A percentile compares a stretch with the other conserved stretches of the same genome.
These are phyloP conservation scores for Talaromyces sp. DNA, from an alignment of 2,329 filamentous ascomycete species.

Conservation along the genomic window DNA sequence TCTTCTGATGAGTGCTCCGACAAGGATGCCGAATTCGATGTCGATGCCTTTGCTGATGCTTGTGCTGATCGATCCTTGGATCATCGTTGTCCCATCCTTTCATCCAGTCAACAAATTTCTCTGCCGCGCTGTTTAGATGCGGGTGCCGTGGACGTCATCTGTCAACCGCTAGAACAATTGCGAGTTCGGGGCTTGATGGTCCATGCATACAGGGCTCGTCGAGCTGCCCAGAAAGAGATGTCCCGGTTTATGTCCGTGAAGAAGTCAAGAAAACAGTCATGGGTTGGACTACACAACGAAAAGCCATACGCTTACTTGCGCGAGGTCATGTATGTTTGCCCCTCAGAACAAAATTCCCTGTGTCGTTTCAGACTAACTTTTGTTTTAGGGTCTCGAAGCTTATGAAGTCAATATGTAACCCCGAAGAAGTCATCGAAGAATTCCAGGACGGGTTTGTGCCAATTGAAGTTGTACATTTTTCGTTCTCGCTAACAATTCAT, in stretches of 20 bases:
- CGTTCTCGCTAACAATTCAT: slow-evolving; percentile 10
- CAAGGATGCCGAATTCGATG: background rate
- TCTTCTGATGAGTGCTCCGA: slow-evolving; percentile 10
- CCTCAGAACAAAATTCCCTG: background rate
- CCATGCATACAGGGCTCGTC: slow-evolving; percentile 76
- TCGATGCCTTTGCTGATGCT: background rate
- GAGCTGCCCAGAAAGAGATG: slow-evolving; percentile 68
- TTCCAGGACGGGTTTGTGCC: slow-evolving; percentile 52
- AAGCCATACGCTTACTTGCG: slow-evolving; percentile 84
- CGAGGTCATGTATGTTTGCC: slow-evolving; percentile 66
- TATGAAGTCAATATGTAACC: slow-evolving; percentile 82
- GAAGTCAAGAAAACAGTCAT: slow-evolving; percentile 76
- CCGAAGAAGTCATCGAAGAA: slow-evolving; percentile 56
- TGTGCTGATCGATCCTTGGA: slow-evolving; percentile 10
- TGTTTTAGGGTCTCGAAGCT: slow-evolving; percentile 66
- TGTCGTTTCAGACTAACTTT: slow-evolving; percentile 1
- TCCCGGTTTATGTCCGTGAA: slow-evolving; percentile 65
- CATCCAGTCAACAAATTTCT: slow-evolving; percentile 44
- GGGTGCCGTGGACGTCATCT: slow-evolving; percentile 79
- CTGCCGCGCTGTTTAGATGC: slow-evolving; percentile 73
- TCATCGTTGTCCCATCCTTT: slow-evolving; percentile 13
- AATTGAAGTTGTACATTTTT: background rate
- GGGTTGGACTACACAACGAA: slow-evolving; percentile 80
- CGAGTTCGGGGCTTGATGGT: slow-evolving; percentile 71
- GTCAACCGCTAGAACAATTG: slow-evolving; percentile 68